Evolutionary conservation across 176 grass and related monocot species (phyloP).

Genomic region (Ananas comosus): DNA sequence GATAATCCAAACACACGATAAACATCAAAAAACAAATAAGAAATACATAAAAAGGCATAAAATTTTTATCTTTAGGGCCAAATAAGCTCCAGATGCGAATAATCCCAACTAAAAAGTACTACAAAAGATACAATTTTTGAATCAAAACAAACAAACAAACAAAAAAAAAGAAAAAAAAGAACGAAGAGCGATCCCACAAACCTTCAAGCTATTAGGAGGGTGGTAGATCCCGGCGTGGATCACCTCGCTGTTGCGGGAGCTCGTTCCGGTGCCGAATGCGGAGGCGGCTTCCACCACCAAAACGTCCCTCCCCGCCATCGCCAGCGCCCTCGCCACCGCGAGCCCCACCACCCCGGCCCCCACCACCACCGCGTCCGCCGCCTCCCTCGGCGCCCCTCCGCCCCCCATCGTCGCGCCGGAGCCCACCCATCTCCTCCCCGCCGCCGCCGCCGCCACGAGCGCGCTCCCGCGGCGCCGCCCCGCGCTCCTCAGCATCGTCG

Average conservation of each 20-base stretch:
- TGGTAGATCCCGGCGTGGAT: conserved; percentile 94
- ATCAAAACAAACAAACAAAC: not conserved
- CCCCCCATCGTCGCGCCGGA: not conserved
- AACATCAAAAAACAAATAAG: too few species aligned
- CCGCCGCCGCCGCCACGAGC: not conserved
- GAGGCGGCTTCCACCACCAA: conserved; percentile 67
- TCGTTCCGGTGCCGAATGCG: conserved; percentile 81
- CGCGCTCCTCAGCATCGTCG: not conserved
- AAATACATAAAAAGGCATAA: too few species aligned
- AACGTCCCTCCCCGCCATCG: conserved; percentile 67
- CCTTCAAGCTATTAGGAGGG: conserved; percentile 66
- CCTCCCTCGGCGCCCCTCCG: conserved; percentile 28
- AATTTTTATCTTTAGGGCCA: too few species aligned
- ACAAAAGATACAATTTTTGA: not conserved
- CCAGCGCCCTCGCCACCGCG: conserved; percentile 63
- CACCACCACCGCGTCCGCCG: conserved; percentile 67
- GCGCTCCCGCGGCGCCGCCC: not conserved
- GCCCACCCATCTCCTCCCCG: not conserved
- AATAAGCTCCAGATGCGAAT: too few species aligned
- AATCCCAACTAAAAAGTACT: too few species aligned
- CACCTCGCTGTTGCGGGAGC: conserved; percentile 96
- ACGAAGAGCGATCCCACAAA: conserved; percentile 3
- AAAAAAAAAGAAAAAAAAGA: not conserved
- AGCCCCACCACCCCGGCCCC: conserved; percentile 81
- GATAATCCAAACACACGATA: too few species aligned